A percentile compares a stretch with the other conserved stretches of the same genome.
phyloP scores from a whole-genome alignment of 2,329 filamentous ascomycete genomes.

The Ascochyta pisi region DNA sequence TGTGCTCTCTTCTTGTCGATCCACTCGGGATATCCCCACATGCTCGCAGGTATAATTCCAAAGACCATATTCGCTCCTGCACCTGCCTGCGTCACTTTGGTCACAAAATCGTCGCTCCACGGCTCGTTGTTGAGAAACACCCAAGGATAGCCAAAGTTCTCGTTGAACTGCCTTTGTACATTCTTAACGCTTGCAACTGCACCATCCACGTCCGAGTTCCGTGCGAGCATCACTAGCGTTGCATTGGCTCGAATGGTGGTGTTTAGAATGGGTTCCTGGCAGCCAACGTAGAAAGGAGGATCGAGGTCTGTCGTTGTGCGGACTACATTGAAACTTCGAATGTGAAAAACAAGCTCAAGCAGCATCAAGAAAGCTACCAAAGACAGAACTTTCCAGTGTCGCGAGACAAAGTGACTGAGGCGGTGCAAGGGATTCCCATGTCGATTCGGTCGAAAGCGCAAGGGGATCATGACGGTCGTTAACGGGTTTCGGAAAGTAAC shows the following conservation, averaged over 20 bases:
- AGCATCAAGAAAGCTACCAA: constrained; percentile 4
- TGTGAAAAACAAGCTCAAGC: constrained; percentile 20
- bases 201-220: constrained; percentile 82
- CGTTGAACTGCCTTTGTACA: constrained; percentile 89
- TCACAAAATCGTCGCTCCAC: constrained; percentile 89
- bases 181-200: constrained; percentile 70
- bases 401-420: not conserved
- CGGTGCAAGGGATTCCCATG: not conserved
- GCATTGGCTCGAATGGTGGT: constrained; percentile 77
- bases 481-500: not conserved
- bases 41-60: constrained; percentile 84
- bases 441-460: not conserved
- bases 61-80: constrained; percentile 73
- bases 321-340: constrained; percentile 9
- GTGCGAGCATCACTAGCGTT: constrained; percentile 84
- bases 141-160: constrained; percentile 98
- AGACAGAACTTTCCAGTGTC: constrained; percentile 17
- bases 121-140: constrained; percentile 96
- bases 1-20: constrained; percentile 41
- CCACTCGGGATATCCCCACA: constrained; percentile 86
- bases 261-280: constrained; percentile 13
- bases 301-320: constrained; percentile 19
- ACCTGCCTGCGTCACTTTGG: constrained; percentile 75
- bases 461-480: not conserved
- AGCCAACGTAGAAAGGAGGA: constrained; percentile 21